Evolutionary conservation across 2,329 filamentous ascomycete species (phyloP).

Genomic region (Cladosporium colombiae): DNA sequence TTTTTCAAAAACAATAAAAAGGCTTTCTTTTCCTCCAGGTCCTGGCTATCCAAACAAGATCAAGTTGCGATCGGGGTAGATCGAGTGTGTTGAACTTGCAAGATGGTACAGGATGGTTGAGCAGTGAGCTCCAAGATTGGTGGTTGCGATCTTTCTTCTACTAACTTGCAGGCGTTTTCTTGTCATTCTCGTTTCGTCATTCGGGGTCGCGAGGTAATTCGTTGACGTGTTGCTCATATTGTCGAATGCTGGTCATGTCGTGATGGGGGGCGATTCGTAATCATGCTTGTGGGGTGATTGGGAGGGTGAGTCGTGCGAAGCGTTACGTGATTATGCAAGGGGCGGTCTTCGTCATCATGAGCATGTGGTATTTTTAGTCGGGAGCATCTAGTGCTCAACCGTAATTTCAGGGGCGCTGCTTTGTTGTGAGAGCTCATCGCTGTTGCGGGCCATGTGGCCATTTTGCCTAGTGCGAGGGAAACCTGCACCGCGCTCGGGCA

Average conservation of each 20-base stretch:
- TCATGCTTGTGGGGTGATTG: conserved; percentile 17
- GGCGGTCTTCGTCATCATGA: conserved; percentile 21
- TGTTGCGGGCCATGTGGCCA: conserved; percentile 62
- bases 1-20: not conserved
- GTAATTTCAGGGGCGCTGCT: conserved; percentile 62
- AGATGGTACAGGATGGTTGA: conserved; percentile 2
- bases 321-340: conserved; percentile 20
- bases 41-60: not conserved
- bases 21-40: conserved; percentile 18
- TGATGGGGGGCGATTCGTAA: conserved; percentile 20
- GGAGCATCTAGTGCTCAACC: conserved; percentile 54
- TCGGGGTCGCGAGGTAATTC: conserved; percentile 17
- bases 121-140: conserved; percentile 18
- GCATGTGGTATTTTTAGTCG: conserved; percentile 16
- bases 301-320: conserved; percentile 16
- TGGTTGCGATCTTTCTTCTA: conserved; percentile 19
- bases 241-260: conserved; percentile 21
- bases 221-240: conserved; percentile 21
- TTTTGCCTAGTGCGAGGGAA: conserved; percentile 58
- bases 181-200: conserved; percentile 17
- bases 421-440: conserved; percentile 63
- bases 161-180: conserved; percentile 18
- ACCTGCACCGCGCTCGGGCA: conserved; percentile 60
- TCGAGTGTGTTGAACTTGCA: not conserved
- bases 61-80: too few species aligned